Evolutionary conservation across 1,284 basidiomycete genomes (phyloP).

Genomic region (Cutaneotrichosporon spelunceum): DNA sequence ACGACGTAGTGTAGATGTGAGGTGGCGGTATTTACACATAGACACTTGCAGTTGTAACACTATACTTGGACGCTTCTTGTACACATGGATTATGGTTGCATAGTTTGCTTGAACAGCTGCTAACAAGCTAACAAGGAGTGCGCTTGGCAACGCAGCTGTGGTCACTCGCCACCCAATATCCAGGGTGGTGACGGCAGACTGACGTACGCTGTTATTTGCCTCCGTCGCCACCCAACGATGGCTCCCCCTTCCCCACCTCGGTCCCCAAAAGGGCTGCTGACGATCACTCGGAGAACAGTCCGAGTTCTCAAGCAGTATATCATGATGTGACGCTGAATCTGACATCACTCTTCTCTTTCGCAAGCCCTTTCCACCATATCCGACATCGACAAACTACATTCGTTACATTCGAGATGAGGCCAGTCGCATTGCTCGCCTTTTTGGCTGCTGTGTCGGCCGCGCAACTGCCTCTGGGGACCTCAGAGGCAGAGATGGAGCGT

Average conservation of each 20-base stretch:
- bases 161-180: too few relatives aligned
- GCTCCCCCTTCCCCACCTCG: too few relatives aligned
- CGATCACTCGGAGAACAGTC: too few relatives aligned
- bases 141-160: too few relatives aligned
- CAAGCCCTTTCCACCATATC: not conserved
- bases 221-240: constrained; percentile 4
- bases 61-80: not conserved
- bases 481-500: constrained; percentile 2
- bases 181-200: not conserved
- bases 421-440: constrained; percentile 1
- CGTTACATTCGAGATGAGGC: constrained; percentile 3
- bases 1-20: not conserved
- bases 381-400: not conserved
- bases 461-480: not conserved
- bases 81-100: not conserved
- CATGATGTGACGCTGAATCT: not conserved
- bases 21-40: not conserved
- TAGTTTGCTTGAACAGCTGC: not conserved
- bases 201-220: not conserved
- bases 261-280: too few relatives aligned
- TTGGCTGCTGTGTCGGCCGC: not conserved
- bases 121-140: too few relatives aligned
- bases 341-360: not conserved
- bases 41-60: not conserved
- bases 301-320: too few relatives aligned